Percentiles rank a stretch among this genome's conserved stretches.
phyloP scores from a whole-genome alignment of 148 eudicot species.

The Oxyria digyna region DNA sequence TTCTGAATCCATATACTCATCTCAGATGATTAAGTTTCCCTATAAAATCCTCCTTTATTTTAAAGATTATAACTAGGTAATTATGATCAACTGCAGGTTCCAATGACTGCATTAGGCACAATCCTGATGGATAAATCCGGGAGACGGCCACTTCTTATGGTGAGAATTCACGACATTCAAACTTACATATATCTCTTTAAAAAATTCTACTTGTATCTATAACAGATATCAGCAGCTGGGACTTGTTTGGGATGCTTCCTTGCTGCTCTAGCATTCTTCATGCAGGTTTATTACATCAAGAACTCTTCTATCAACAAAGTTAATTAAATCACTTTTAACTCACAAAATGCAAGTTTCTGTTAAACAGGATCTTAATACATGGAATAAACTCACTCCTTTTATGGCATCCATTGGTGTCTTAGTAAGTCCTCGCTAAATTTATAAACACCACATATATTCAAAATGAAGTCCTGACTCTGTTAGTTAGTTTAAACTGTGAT shows the following conservation, averaged over 20 bases:
- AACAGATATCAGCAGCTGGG: slow-evolving; percentile 81
- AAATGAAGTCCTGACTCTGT: too few relatives aligned
- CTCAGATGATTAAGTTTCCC: background rate
- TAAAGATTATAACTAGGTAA: background rate
- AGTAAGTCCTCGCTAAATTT: slow-evolving; percentile 31
- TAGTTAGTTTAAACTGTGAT: too few relatives aligned
- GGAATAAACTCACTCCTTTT: slow-evolving; percentile 34
- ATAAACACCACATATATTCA: background rate
- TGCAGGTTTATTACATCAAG: slow-evolving; percentile 41
- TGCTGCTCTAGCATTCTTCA: slow-evolving; percentile 45
- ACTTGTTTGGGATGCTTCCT: slow-evolving; percentile 69
- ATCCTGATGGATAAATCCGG: slow-evolving; percentile 53
- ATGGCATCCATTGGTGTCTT: slow-evolving; percentile 61
- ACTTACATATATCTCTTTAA: background rate
- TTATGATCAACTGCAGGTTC: slow-evolving; percentile 27
- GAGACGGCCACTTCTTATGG: slow-evolving; percentile 54
- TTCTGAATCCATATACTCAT: slow-evolving; percentile 4
- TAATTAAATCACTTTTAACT: background rate
- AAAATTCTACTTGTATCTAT: background rate
- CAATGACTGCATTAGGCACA: slow-evolving; percentile 37
- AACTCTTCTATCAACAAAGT: too few relatives aligned
- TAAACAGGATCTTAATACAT: slow-evolving; percentile 42
- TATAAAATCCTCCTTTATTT: background rate
- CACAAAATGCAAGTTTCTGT: background rate
- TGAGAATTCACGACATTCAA: slow-evolving; percentile 10